Evolutionary conservation across 306 rosid genomes (phyloP), one percentile per base, ranked within the genome.

Genomic region (Hippophae tibetana): DNA sequence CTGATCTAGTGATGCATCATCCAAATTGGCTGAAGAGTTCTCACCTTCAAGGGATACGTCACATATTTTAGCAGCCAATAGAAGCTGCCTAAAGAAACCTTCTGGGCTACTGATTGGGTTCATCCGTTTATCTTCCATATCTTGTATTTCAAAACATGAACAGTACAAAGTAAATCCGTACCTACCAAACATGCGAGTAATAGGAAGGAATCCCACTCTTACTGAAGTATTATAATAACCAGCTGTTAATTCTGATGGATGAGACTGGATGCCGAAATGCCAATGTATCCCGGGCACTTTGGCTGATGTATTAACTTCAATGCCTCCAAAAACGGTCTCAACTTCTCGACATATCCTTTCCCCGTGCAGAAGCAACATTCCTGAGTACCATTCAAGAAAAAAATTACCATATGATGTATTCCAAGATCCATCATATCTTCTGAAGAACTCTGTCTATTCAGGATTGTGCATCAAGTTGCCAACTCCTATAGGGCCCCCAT

Each of bases 361-460:
- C 12, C 97, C 97, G 69, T 90, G 97, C 69, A 61, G 76, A 47
- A 84, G 82, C 73, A 90, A 80, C 95, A 82, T 78, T 56, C 76
- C 82, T 0, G 95, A 86, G 80, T 90, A 90, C 97, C 97, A 90
- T 62, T 79, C 68, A 31, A 90, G 95, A 62, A 86, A 90, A 77
- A 84, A 86, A 10, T 74, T 58, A 11, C 95, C 90, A 12, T 82
- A 83, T 11, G 89, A 70, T 31, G 81, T 63, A 52, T 70, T 74
- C 95, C 94, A 84, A 58, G 85, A 75, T 60, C 90, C 86, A 56
- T 47, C 74, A 9, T 79, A 77, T 10, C 77, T 74, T 65, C 42
- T 75, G 75, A 82, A 80, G 72, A 81, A 82, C n/a, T 77, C 77
- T 1, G 76, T 71, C 13, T 61, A 65, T 50, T 81, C 80, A 8